Percentiles rank a stretch among this genome's conserved stretches.
Conservation (phyloP, 805 yeast genomes). For the Lipomyces starkeyi region DNA sequence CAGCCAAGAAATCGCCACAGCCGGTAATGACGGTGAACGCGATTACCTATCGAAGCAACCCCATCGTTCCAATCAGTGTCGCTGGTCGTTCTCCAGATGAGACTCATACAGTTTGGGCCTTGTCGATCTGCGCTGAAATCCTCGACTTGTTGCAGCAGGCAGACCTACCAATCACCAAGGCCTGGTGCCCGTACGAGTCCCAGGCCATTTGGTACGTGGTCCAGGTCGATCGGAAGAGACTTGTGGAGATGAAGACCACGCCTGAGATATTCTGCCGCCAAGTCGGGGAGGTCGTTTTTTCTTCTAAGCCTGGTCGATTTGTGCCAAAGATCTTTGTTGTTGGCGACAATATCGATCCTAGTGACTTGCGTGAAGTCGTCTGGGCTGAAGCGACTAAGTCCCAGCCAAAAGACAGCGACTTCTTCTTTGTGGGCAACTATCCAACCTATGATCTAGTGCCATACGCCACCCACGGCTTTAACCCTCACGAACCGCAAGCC, state of each 20-base stretch:
- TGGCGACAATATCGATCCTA: slow-evolving; percentile 2
- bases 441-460: slow-evolving; percentile 3
- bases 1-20: slow-evolving; percentile 3
- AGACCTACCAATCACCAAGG: slow-evolving; percentile 3
- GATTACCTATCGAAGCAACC: slow-evolving; percentile 1
- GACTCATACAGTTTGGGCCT: background rate
- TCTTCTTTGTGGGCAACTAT: background rate
- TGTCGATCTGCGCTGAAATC: slow-evolving; percentile 1
- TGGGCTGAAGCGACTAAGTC: slow-evolving; percentile 1
- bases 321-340: slow-evolving; percentile 2
- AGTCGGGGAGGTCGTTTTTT: background rate
- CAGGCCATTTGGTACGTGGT: slow-evolving; percentile 1
- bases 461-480: slow-evolving; percentile 3
- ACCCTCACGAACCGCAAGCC: background rate
- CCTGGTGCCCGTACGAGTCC: slow-evolving; percentile 1
- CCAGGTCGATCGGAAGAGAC: slow-evolving; percentile 1
- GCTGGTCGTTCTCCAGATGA: background rate
- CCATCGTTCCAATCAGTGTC: background rate
- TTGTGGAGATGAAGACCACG: slow-evolving; percentile 3
- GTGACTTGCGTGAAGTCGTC: background rate
- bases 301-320: slow-evolving; percentile 2
- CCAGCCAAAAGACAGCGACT: background rate
- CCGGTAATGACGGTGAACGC: background rate
- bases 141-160: slow-evolving; percentile 3
- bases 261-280: background rate